A percentile compares a stretch with the other conserved stretches of the same genome.
Evolutionary conservation across 108 stramenopile species (phyloP).

Genomic region (Fragilaria crotonensis): DNA sequence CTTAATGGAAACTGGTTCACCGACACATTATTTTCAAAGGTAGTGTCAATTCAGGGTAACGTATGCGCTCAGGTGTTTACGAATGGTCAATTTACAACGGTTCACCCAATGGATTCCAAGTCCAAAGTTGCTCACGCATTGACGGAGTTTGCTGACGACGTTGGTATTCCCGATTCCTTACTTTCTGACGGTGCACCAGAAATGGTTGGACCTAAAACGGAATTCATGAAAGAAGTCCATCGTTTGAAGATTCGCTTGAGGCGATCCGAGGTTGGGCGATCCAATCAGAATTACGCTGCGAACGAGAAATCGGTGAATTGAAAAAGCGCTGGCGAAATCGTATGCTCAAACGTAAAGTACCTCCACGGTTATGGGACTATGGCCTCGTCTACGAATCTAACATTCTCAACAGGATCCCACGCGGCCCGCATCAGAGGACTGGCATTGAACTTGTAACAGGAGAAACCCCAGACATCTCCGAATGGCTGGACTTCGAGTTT

Average conservation of each 20-base stretch:
- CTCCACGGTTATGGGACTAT: no score
- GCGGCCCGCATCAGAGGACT: no score
- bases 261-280: no score
- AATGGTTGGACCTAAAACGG: slow-evolving; percentile 10
- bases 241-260: slow-evolving; percentile 2
- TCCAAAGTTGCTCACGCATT: neutral
- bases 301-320: slow-evolving; percentile 11
- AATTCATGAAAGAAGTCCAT: neutral
- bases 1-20: slow-evolving; percentile 8
- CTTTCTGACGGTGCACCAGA: neutral
- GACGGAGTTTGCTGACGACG: neutral
- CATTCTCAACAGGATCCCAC: no score
- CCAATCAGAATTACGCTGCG: no score
- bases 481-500: slow-evolving; percentile 24
- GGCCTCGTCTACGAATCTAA: no score
- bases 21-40: slow-evolving; percentile 7
- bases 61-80: neutral
- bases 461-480: slow-evolving; percentile 25
- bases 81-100: neutral
- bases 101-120: neutral
- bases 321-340: slow-evolving; percentile 8
- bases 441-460: slow-evolving; percentile 23
- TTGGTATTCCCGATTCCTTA: neutral
- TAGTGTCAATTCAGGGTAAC: slow-evolving; percentile 3
- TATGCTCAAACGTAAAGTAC: no score